Base-by-base conservation (phyloP, 2,329 filamentous ascomycete genomes). In the Penicillium brasilianum region DNA sequence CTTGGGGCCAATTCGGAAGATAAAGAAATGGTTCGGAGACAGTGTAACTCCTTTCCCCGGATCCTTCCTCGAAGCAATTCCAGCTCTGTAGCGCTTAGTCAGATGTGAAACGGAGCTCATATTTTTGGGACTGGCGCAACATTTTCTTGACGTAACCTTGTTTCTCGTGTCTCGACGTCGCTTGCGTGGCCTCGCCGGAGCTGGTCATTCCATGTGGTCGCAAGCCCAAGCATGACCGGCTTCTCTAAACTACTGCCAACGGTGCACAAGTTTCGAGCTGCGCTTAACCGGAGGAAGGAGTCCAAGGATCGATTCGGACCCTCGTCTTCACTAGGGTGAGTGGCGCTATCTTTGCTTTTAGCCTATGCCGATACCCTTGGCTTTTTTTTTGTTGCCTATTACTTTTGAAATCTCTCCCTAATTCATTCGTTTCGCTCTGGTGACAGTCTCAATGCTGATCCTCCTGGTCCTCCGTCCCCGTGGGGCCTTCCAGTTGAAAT, bases 401-500 rank as follows among this genome's bases (percentile, higher is more conserved):
- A 28, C 51, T 14, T 51, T 34, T 22, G 52, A 25, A 28, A 28
- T 44, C 18, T 41, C 37, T 53, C 16, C 41, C 51, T 55, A 10
- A 59, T n/a, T 25, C 14, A 28, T 44, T 34, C n/a, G 36, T 34
- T 13, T 44, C 46, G 25, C 25, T 30, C 54, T 36, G 37, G 14
- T 18, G 7, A 32, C 43, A 74, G 71, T 50, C 55, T 69, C 32
- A 63, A 66, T 69, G 58, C 64, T 37, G 64, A 68, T 46, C 60
- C 66, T 41, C 61, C 69, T n/a, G n/a, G 18, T 30, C 66, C 70
- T 46, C 71, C 71, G 8, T 77, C 75, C 8, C 71, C 68, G 22
- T 80, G 77, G 78, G 76, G 76, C 49, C 71, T 80, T 25, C 78
- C 78, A 11, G 76, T 77, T 57, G 78, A 80, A 58, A 68, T 80